Evolutionary conservation across 805 yeast species (phyloP).

Genomic region (Candida tibetensis): DNA sequence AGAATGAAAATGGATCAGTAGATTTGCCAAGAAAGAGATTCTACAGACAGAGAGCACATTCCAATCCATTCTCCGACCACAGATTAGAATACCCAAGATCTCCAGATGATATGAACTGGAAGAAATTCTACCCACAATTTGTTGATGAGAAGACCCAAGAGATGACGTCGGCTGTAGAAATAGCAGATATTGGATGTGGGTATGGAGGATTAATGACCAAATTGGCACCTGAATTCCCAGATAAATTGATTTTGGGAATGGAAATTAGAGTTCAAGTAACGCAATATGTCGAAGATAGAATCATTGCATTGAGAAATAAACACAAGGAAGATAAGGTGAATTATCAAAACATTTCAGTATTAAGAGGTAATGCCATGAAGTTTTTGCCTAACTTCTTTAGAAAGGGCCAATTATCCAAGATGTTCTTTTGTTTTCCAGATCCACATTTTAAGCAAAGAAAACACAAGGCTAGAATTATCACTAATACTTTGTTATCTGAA

Average conservation of each 20-base stretch:
- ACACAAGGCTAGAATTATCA: conserved; percentile 94
- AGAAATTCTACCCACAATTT: conserved; percentile 64
- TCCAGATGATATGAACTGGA: conserved; percentile 90
- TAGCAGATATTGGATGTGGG: conserved; percentile 97
- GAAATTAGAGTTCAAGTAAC: conserved; percentile 98
- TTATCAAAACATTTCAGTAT: conserved; percentile 83
- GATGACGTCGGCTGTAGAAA: conserved; percentile 60
- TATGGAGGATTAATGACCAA: conserved; percentile 88
- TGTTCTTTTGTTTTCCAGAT: conserved; percentile 99
- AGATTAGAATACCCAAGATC: conserved; percentile 79
- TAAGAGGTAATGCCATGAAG: conserved; percentile 97
- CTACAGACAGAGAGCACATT: conserved; percentile 96
- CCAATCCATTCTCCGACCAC: conserved; percentile 96
- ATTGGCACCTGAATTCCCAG: conserved; percentile 73
- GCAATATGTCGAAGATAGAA: conserved; percentile 92
- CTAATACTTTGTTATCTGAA: conserved; percentile 83
- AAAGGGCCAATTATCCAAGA: conserved; percentile 78
- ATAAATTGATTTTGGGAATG: conserved; percentile 83
- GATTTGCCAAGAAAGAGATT: conserved; percentile 80
- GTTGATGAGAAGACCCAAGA: conserved; percentile 39
- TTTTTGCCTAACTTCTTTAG: conserved; percentile 90
- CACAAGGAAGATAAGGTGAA: conserved; percentile 27
- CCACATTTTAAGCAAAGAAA: conserved; percentile 97
- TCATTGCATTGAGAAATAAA: conserved; percentile 78
- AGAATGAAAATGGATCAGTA: conserved; percentile 17